A percentile compares a stretch with the other conserved stretches of the same genome.
These are phyloP conservation scores for Fonsecaea multimorphosa DNA, from an alignment of 2,329 filamentous ascomycete genomes.

Conservation along the genomic window DNA sequence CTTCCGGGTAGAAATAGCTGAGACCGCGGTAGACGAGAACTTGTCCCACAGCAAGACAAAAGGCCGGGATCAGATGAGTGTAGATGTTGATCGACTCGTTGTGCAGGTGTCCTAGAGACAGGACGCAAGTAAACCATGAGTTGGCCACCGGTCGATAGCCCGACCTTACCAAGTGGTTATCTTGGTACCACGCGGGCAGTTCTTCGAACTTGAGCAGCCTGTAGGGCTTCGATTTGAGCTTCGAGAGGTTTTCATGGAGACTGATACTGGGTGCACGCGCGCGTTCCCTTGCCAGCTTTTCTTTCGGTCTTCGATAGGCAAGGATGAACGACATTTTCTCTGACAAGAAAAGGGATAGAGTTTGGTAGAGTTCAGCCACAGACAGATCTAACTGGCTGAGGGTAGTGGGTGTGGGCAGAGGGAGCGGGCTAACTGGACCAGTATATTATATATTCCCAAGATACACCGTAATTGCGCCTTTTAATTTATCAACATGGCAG, in stretches of 20 bases:
- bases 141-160: constrained; percentile 54
- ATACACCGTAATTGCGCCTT: neutral
- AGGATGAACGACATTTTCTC: constrained; percentile 36
- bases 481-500: neutral
- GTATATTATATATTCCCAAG: neutral
- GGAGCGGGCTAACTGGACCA: neutral
- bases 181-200: constrained; percentile 52
- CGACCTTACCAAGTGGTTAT: constrained; percentile 51
- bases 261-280: constrained; percentile 25
- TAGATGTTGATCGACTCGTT: constrained; percentile 56
- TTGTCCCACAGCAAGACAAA: constrained; percentile 46
- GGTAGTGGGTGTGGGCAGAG: neutral
- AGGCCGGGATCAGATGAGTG: constrained; percentile 54
- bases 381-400: neutral
- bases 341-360: neutral
- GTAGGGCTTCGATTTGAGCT: constrained; percentile 14
- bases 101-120: constrained; percentile 52
- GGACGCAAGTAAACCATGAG: constrained; percentile 47
- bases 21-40: constrained; percentile 37
- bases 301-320: constrained; percentile 35
- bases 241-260: constrained; percentile 27
- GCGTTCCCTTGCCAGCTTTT: constrained; percentile 24
- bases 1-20: constrained; percentile 46
- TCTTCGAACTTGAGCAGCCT: constrained; percentile 45
- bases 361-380: neutral